Percentiles rank a stretch among this genome's conserved stretches.
phyloP scores from a whole-genome alignment of 139 green algal genomes.

The Mesostigma viride region DNA sequence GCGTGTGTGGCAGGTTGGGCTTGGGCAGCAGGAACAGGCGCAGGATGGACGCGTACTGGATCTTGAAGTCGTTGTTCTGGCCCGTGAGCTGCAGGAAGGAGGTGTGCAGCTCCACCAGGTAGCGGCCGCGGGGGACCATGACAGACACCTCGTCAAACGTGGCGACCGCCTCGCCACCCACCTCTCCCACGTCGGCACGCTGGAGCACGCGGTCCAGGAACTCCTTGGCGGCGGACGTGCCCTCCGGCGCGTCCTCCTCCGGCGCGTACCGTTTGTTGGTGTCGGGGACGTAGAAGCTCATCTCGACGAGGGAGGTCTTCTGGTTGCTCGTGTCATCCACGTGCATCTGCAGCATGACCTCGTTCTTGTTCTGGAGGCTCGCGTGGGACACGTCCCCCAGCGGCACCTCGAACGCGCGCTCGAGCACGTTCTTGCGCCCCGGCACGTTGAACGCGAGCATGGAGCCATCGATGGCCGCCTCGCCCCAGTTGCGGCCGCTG shows the following conservation, averaged over 20 bases:
- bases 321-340: slow-evolving; percentile 64
- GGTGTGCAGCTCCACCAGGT: slow-evolving; percentile 39
- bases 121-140: slow-evolving; percentile 33
- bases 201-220: slow-evolving; percentile 23
- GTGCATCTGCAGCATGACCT: slow-evolving; percentile 85
- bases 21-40: slow-evolving; percentile 87
- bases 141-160: slow-evolving; percentile 63
- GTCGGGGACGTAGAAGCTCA: slow-evolving; percentile 65
- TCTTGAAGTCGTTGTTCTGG: slow-evolving; percentile 83
- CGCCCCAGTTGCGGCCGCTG: slow-evolving; percentile 31
- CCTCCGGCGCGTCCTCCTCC: slow-evolving; percentile 14
- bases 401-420: slow-evolving; percentile 62
- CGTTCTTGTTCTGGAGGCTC: slow-evolving; percentile 55
- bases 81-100: slow-evolving; percentile 28
- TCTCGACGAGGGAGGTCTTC: slow-evolving; percentile 75
- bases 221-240: slow-evolving; percentile 15
- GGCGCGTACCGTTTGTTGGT: slow-evolving; percentile 29
- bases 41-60: slow-evolving; percentile 76
- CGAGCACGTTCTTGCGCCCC: too few relatives aligned
- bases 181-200: slow-evolving; percentile 22
- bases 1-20: slow-evolving; percentile 66
- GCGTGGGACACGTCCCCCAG: slow-evolving; percentile 56
- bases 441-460: slow-evolving; percentile 67
- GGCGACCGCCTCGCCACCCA: slow-evolving; percentile 20
- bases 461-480: slow-evolving; percentile 15